These are phyloP conservation scores for Strobilomyces echinocephalus DNA, from an alignment of 768 basidiomycete genomes.

Conservation along the genomic window DNA sequence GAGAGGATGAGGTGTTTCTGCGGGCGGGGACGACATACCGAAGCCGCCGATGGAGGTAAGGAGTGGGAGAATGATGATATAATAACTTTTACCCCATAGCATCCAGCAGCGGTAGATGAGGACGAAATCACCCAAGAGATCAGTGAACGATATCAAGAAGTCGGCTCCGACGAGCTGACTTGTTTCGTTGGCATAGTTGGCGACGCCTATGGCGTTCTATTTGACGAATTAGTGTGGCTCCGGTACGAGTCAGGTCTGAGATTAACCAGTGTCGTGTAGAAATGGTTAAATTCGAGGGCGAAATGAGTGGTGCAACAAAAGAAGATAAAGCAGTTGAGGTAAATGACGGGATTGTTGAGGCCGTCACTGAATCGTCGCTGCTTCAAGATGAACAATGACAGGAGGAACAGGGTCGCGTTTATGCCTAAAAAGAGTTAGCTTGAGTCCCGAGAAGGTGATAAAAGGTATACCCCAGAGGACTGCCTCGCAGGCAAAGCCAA, in stretches of 20 bases:
- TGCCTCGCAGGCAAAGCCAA: slow-evolving; percentile 36
- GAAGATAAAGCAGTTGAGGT: slow-evolving; percentile 30
- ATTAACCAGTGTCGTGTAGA: slow-evolving; percentile 30
- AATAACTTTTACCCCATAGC: slow-evolving; percentile 35
- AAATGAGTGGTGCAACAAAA: slow-evolving; percentile 30
- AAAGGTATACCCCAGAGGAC: slow-evolving; percentile 31
- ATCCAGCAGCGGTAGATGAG: slow-evolving; percentile 42
- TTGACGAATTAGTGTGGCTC: neutral
- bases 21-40: slow-evolving; percentile 21
- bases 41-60: slow-evolving; percentile 32
- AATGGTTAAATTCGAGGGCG: slow-evolving; percentile 36
- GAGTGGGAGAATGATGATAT: slow-evolving; percentile 32
- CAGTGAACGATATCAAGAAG: slow-evolving; percentile 33
- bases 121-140: slow-evolving; percentile 33
- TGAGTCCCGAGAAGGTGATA: too few relatives aligned
- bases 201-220: slow-evolving; percentile 28
- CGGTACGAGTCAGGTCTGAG: neutral
- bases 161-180: slow-evolving; percentile 30
- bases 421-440: slow-evolving; percentile 6
- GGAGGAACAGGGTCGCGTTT: slow-evolving; percentile 27
- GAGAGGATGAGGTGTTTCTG: neutral
- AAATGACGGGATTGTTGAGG: slow-evolving; percentile 24
- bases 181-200: slow-evolving; percentile 29
- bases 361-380: slow-evolving; percentile 5
- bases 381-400: slow-evolving; percentile 25